These are phyloP conservation scores for Apiospora pterosperma DNA, from an alignment of 2,329 filamentous ascomycete genomes.

Conservation along the genomic window DNA sequence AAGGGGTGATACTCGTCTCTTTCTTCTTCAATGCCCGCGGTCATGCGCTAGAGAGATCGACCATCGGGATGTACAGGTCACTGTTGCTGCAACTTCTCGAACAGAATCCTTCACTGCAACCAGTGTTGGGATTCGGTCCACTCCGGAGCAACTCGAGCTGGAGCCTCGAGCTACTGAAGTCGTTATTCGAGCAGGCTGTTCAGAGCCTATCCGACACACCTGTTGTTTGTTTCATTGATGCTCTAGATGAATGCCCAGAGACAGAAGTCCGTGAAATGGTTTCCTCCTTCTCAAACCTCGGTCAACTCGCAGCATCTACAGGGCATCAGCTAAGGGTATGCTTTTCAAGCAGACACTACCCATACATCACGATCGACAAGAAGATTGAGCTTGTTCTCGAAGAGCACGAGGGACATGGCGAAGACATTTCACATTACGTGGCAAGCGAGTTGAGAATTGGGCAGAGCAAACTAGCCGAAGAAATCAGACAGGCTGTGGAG, in stretches of 20 bases:
- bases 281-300: slow-evolving; percentile 36
- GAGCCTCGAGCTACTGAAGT: slow-evolving; percentile 17
- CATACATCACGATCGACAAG: slow-evolving; percentile 28
- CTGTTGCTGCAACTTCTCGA: slow-evolving; percentile 44
- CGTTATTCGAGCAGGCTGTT: slow-evolving; percentile 18
- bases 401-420: slow-evolving; percentile 26
- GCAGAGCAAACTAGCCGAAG: neutral
- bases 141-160: neutral
- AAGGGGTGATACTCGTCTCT: slow-evolving; percentile 24
- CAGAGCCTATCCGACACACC: slow-evolving; percentile 6
- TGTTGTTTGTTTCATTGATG: slow-evolving; percentile 24
- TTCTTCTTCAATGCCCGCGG: slow-evolving; percentile 51
- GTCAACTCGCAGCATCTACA: slow-evolving; percentile 18
- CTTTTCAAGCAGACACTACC: slow-evolving; percentile 37
- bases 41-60: slow-evolving; percentile 39
- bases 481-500: neutral
- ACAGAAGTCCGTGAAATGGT: slow-evolving; percentile 39
- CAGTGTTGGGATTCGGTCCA: slow-evolving; percentile 18
- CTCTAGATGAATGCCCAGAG: slow-evolving; percentile 47
- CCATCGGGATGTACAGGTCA: slow-evolving; percentile 46
- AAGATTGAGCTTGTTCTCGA: slow-evolving; percentile 30
- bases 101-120: slow-evolving; percentile 28
- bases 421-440: neutral
- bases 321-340: slow-evolving; percentile 29
- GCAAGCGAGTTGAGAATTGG: neutral